Conservation (phyloP, 805 yeast genomes). For the Starmerella etchellsii region DNA sequence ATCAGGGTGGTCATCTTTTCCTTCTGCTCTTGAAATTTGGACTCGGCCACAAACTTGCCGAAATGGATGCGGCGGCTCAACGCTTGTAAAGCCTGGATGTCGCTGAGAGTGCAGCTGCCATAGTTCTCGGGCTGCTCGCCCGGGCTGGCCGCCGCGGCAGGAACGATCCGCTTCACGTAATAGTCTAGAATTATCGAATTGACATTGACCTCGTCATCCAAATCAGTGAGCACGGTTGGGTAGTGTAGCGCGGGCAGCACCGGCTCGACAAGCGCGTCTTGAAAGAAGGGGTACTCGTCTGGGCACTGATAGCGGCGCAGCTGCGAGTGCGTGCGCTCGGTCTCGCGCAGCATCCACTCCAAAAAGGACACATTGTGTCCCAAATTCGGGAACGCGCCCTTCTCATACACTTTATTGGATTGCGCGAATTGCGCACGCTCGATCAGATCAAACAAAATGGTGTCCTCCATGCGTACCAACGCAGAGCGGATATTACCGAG, state of each 20-base stretch:
- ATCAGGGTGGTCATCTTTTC: slow-evolving; percentile 55
- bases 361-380: slow-evolving; percentile 62
- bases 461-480: slow-evolving; percentile 88
- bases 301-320: slow-evolving; percentile 87
- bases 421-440: slow-evolving; percentile 82
- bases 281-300: slow-evolving; percentile 84
- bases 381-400: slow-evolving; percentile 48
- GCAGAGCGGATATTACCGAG: slow-evolving; percentile 72
- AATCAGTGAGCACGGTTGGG: slow-evolving; percentile 66
- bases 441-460: slow-evolving; percentile 81
- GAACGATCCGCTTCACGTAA: slow-evolving; percentile 65
- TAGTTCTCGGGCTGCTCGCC: slow-evolving; percentile 72
- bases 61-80: slow-evolving; percentile 87
- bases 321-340: slow-evolving; percentile 65
- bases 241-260: slow-evolving; percentile 67
- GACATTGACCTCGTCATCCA: slow-evolving; percentile 61
- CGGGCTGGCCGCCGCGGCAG: slow-evolving; percentile 51
- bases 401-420: slow-evolving; percentile 61
- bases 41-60: slow-evolving; percentile 95
- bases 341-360: slow-evolving; percentile 70
- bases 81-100: slow-evolving; percentile 78
- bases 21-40: slow-evolving; percentile 63
- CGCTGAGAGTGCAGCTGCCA: slow-evolving; percentile 77
- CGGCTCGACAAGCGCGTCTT: slow-evolving; percentile 49
- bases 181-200: slow-evolving; percentile 53